Conservation (phyloP, 2,329 filamentous ascomycete species). For the Incumbomyces delicatus region DNA sequence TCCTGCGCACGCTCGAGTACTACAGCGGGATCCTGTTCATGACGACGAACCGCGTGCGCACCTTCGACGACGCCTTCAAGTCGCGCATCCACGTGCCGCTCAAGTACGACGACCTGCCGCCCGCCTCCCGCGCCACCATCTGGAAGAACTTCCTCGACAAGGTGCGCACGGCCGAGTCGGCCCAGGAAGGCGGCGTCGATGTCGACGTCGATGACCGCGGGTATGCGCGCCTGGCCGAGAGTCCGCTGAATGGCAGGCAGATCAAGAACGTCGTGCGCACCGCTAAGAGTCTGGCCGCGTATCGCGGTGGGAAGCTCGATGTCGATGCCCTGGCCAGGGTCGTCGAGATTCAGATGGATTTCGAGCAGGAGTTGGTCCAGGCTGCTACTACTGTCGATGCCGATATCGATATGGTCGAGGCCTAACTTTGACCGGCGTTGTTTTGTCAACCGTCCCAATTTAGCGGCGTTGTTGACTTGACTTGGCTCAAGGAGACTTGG, state of each 20-base stretch:
- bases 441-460: too few species aligned
- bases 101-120: conserved; percentile 64
- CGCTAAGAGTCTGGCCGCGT: conserved; percentile 70
- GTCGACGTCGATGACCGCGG: conserved; percentile 59
- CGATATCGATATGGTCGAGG: conserved; percentile 44
- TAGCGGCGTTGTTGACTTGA: too few species aligned
- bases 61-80: conserved; percentile 86
- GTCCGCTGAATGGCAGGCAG: conserved; percentile 61
- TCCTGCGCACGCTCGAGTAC: conserved; percentile 77
- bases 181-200: conserved; percentile 44
- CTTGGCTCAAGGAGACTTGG: too few species aligned
- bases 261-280: conserved; percentile 85
- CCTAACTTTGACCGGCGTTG: too few species aligned
- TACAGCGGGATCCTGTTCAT: conserved; percentile 86
- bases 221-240: conserved; percentile 54
- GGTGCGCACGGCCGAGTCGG: conserved; percentile 47
- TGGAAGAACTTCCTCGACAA: conserved; percentile 77
- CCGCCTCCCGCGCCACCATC: conserved; percentile 64
- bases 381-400: conserved; percentile 66
- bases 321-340: conserved; percentile 76
- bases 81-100: conserved; percentile 68
- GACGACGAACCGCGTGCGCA: conserved; percentile 77
- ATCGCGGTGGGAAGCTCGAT: conserved; percentile 58
- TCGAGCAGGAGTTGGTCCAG: conserved; percentile 73
- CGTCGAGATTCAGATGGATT: conserved; percentile 51